A percentile compares a stretch with the other conserved stretches of the same genome.
These are phyloP conservation scores for Aspergillus niger DNA, from an alignment of 2,329 filamentous ascomycete species.

Conservation along the genomic window DNA sequence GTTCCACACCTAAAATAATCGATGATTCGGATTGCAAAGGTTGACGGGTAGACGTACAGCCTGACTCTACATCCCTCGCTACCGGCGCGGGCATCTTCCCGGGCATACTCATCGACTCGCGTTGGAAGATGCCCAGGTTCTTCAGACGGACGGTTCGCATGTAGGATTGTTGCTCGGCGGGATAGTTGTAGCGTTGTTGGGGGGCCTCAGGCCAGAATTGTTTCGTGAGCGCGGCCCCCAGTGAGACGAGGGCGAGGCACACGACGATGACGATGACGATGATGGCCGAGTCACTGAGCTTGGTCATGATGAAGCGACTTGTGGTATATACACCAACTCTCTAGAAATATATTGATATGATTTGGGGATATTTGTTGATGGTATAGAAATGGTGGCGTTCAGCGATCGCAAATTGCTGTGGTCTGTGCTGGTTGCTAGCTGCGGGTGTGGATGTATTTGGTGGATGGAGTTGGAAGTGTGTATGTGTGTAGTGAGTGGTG, in stretches of 20 bases:
- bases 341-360: neutral
- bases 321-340: neutral
- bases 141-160: conserved; percentile 35
- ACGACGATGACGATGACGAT: conserved; percentile 37
- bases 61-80: conserved; percentile 13
- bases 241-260: conserved; percentile 31
- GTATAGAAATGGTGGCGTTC: neutral
- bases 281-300: conserved; percentile 26
- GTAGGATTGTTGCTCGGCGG: conserved; percentile 34
- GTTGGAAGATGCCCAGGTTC: conserved; percentile 27
- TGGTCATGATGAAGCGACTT: conserved; percentile 16
- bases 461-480: neutral
- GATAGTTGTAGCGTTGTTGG: conserved; percentile 20
- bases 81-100: conserved; percentile 1
- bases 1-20: neutral
- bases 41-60: conserved; percentile 5
- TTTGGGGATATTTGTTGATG: too few species aligned
- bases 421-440: neutral
- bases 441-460: neutral
- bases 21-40: neutral
- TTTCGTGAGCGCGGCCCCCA: conserved; percentile 34
- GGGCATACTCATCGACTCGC: conserved; percentile 19
- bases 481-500: neutral
- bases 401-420: neutral
- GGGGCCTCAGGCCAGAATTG: conserved; percentile 27